Conservation (phyloP, 2,329 filamentous ascomycete species). For the Chaetomium sp. region DNA sequence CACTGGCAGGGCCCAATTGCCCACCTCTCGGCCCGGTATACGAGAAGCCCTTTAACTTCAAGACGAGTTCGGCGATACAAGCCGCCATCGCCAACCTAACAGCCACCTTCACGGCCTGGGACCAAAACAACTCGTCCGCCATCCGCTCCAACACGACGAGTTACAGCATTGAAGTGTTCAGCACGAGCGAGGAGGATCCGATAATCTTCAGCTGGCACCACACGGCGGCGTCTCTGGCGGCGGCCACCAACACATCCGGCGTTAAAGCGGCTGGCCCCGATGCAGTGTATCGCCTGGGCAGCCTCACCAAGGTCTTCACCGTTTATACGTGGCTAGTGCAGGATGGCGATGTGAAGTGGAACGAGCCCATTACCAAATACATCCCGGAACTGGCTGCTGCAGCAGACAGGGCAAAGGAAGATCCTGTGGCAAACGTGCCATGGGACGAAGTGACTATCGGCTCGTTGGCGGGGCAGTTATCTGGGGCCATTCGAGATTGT, state of each 20-base stretch:
- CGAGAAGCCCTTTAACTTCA: slow-evolving; percentile 40
- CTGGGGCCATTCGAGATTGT: slow-evolving; percentile 35
- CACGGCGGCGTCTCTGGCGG: slow-evolving; percentile 30
- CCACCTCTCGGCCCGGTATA: slow-evolving; percentile 42
- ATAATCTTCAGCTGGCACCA: slow-evolving; percentile 35
- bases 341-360: slow-evolving; percentile 45
- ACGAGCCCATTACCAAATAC: slow-evolving; percentile 46
- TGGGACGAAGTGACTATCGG: slow-evolving; percentile 37
- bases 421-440: slow-evolving; percentile 30
- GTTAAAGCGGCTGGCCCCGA: slow-evolving; percentile 38
- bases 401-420: slow-evolving; percentile 34
- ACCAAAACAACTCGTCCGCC: slow-evolving; percentile 34
- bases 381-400: slow-evolving; percentile 46
- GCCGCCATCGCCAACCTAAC: slow-evolving; percentile 40
- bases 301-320: slow-evolving; percentile 50
- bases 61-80: slow-evolving; percentile 36
- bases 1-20: slow-evolving; percentile 38
- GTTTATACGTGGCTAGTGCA: slow-evolving; percentile 47
- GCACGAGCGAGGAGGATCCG: slow-evolving; percentile 28
- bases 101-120: slow-evolving; percentile 36
- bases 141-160: slow-evolving; percentile 40
- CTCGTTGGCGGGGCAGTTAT: slow-evolving; percentile 35
- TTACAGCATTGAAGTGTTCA: slow-evolving; percentile 42
- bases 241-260: slow-evolving; percentile 26
- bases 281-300: slow-evolving; percentile 46